These are phyloP conservation scores for Besnoitia besnoiti DNA, from an alignment of 169 alveolate species.

Conservation along the genomic window DNA sequence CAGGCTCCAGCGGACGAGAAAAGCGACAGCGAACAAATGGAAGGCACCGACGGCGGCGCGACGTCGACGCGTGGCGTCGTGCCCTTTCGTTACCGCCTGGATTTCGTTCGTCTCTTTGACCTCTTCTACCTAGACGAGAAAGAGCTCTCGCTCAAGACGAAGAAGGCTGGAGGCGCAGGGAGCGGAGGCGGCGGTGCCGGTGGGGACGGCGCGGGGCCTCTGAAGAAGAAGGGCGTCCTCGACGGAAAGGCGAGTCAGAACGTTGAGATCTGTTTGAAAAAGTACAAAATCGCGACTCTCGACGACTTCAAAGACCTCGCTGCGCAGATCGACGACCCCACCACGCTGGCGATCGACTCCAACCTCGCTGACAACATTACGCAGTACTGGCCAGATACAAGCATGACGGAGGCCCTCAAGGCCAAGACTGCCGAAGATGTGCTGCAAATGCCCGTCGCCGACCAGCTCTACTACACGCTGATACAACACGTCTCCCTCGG, in stretches of 20 bases:
- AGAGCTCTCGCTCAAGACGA: not conserved
- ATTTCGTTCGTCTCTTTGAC: not conserved
- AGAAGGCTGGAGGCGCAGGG: not conserved
- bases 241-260: constrained; percentile 36
- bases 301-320: constrained; percentile 39
- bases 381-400: constrained; percentile 54
- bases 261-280: constrained; percentile 50
- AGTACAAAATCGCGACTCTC: not conserved
- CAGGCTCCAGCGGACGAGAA: too few relatives aligned
- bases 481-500: constrained; percentile 1
- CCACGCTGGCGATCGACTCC: constrained; percentile 10
- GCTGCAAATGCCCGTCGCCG: constrained; percentile 21
- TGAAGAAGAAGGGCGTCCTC: constrained; percentile 21
- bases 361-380: constrained; percentile 12
- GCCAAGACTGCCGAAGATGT: constrained; percentile 13
- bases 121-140: constrained; percentile 13
- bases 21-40: not conserved
- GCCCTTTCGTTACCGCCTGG: constrained; percentile 29
- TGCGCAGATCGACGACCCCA: constrained; percentile 16
- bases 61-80: not conserved
- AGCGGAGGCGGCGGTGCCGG: not conserved
- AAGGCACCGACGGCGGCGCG: not conserved
- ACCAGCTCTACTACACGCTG: constrained; percentile 33
- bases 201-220: not conserved
- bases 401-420: not conserved